Conservation (phyloP, 331 rosid genomes). For the Malus hybrid region DNA sequence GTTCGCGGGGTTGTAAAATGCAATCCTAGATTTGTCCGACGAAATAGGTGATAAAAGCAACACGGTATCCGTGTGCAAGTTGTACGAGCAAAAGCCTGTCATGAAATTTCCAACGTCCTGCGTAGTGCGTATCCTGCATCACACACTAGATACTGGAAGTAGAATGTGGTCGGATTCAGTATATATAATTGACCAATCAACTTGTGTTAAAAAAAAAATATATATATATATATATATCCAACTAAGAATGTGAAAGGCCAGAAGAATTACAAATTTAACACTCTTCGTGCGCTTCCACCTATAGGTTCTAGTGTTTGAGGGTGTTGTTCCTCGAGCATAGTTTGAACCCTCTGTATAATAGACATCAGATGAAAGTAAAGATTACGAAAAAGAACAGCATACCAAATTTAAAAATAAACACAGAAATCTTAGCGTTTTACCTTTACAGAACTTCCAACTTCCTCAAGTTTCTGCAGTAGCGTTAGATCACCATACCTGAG, state of each 20-base stretch:
- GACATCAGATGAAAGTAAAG: slow-evolving; percentile 10
- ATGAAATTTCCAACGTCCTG: background rate
- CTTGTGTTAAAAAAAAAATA: background rate
- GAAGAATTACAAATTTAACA: background rate
- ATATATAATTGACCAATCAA: background rate
- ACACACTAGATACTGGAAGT: background rate
- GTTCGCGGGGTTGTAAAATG: background rate
- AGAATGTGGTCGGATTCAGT: background rate
- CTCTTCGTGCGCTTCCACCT: slow-evolving; percentile 38
- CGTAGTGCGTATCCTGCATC: background rate
- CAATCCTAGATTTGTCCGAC: background rate
- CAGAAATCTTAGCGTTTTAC: slow-evolving; percentile 25
- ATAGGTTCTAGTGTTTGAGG: slow-evolving; percentile 38
- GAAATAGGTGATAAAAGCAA: background rate
- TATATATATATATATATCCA: background rate
- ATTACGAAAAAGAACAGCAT: slow-evolving; percentile 6
- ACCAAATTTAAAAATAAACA: background rate
- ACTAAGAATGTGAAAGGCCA: background rate
- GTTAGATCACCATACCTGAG: slow-evolving; percentile 45
- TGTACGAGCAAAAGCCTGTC: background rate
- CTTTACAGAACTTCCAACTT: slow-evolving; percentile 87
- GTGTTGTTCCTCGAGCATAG: slow-evolving; percentile 57
- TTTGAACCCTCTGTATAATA: slow-evolving; percentile 62
- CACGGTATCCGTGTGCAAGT: background rate
- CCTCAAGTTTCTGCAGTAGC: slow-evolving; percentile 80